A percentile compares a stretch with the other conserved stretches of the same genome.
These are phyloP conservation scores for Blepharisma undulans DNA, from an alignment of 169 alveolate species.

Conservation along the genomic window DNA sequence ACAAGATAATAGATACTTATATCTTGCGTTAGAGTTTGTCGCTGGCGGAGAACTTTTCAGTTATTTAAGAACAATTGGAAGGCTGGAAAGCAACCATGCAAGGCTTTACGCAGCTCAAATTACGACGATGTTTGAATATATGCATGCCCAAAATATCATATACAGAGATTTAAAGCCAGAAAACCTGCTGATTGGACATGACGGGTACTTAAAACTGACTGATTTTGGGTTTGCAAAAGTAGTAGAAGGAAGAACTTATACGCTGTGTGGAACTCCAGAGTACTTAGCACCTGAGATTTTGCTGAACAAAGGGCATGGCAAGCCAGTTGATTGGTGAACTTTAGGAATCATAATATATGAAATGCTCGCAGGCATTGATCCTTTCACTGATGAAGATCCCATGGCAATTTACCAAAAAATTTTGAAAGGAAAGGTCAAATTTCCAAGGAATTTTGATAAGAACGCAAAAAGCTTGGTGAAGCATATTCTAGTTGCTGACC, in stretches of 20 bases:
- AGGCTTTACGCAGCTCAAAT: constrained; percentile 40
- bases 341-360: constrained; percentile 92
- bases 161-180: constrained; percentile 74
- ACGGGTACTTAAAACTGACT: constrained; percentile 76
- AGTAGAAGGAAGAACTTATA: constrained; percentile 72
- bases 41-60: constrained; percentile 80
- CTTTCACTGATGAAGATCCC: constrained; percentile 97
- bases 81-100: constrained; percentile 60
- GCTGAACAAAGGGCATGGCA: constrained; percentile 76
- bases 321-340: constrained; percentile 87
- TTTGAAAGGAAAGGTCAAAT: constrained; percentile 93
- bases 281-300: constrained; percentile 80
- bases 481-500: constrained; percentile 87
- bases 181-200: constrained; percentile 61
- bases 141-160: constrained; percentile 52
- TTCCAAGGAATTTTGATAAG: constrained; percentile 91
- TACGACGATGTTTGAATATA: constrained; percentile 30
- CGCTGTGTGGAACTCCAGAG: constrained; percentile 81
- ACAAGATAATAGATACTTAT: constrained; percentile 75
- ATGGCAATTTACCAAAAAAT: constrained; percentile 96
- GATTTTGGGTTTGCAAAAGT: constrained; percentile 81
- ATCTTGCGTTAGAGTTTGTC: constrained; percentile 72
- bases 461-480: constrained; percentile 87
- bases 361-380: constrained; percentile 98
- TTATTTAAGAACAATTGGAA: constrained; percentile 69